Conservation (phyloP, 768 basidiomycete species). For the Agrocybe pediades region DNA sequence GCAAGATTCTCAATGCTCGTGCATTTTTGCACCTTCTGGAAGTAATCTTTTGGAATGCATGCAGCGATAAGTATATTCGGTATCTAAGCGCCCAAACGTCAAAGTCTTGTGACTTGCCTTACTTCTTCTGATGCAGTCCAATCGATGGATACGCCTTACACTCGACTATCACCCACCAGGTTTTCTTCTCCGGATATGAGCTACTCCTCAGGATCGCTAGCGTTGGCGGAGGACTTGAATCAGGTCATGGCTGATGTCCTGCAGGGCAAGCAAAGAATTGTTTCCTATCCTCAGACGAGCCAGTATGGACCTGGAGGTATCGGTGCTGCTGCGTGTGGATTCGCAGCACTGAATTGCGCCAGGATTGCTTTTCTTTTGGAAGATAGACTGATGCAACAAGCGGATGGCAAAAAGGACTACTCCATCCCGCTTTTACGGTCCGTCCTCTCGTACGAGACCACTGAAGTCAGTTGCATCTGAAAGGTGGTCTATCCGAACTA, state of each 20-base stretch:
- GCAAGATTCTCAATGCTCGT: too few relatives aligned
- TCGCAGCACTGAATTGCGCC: conserved; percentile 68
- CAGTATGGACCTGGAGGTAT: conserved; percentile 52
- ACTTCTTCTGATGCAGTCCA: too few relatives aligned
- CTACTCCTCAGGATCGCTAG: neutral
- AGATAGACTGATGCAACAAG: conserved; percentile 14
- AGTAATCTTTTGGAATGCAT: too few relatives aligned
- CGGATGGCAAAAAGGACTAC: conserved; percentile 19
- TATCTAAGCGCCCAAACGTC: neutral
- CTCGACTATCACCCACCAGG: neutral
- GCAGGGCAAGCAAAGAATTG: conserved; percentile 35
- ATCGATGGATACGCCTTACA: neutral
- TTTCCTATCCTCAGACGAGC: conserved; percentile 52
- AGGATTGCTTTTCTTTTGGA: conserved; percentile 42
- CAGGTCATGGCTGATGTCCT: conserved; percentile 18
- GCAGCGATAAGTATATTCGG: too few relatives aligned
- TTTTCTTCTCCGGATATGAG: neutral
- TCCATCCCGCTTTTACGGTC: conserved; percentile 1
- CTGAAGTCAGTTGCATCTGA: conserved; percentile 8
- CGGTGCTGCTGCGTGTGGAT: conserved; percentile 56
- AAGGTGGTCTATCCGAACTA: neutral
- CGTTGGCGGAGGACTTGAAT: neutral
- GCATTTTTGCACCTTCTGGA: too few relatives aligned
- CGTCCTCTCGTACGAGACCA: conserved; percentile 9
- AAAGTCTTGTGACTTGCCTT: neutral